Evolutionary conservation across 768 basidiomycete genomes (phyloP).

Genomic region (Hericium coralloides): DNA sequence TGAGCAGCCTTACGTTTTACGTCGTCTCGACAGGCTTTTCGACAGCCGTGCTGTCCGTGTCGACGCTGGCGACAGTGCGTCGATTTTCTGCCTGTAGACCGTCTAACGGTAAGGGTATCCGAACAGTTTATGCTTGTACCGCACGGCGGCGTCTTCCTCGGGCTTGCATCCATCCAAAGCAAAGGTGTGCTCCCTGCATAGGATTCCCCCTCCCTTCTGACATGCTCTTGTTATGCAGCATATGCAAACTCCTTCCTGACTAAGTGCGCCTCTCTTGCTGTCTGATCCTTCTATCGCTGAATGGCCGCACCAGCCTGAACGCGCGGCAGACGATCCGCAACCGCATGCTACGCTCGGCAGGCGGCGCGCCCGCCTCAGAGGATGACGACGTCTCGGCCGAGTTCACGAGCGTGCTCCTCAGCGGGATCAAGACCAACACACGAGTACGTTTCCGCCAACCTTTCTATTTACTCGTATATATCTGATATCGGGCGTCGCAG

Average conservation of each 20-base stretch:
- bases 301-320: not conserved
- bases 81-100: not conserved
- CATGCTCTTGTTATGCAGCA: not conserved
- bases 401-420: not conserved
- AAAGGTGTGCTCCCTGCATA: not conserved
- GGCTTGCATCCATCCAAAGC: conserved; percentile 1
- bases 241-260: conserved; percentile 1
- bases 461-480: too few species aligned
- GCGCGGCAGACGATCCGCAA: not conserved
- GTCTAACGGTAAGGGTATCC: too few species aligned
- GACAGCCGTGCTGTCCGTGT: not conserved
- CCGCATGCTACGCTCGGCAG: not conserved
- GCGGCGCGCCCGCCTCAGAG: not conserved
- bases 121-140: not conserved
- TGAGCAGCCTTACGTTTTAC: not conserved
- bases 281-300: too few species aligned
- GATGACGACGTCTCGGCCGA: not conserved
- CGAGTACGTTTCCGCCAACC: too few species aligned
- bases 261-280: not conserved
- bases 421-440: too few species aligned
- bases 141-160: conserved; percentile 1
- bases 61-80: not conserved
- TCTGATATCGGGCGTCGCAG: too few species aligned
- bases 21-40: not conserved
- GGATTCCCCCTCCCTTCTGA: too few species aligned